These are phyloP conservation scores for Avicennia marina DNA, from an alignment of 257 asterid species.

Conservation along the genomic window DNA sequence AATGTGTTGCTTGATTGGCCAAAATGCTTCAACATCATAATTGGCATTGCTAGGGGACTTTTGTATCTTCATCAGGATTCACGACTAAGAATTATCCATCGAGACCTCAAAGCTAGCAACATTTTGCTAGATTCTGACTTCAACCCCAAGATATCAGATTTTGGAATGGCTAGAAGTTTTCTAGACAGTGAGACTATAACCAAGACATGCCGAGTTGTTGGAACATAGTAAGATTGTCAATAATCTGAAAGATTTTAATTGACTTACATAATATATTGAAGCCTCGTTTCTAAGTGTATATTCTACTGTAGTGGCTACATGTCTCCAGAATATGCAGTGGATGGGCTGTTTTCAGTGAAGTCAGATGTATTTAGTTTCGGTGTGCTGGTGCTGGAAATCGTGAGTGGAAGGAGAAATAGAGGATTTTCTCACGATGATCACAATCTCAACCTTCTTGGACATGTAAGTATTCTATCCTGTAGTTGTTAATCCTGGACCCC, in stretches of 20 bases:
- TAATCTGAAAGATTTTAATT: too few species aligned
- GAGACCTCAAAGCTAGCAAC: slow-evolving; percentile 33
- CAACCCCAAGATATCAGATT: slow-evolving; percentile 34
- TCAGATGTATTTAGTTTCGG: slow-evolving; percentile 37
- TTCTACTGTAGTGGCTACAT: slow-evolving; percentile 28
- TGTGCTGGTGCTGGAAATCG: slow-evolving; percentile 26
- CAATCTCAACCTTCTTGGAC: slow-evolving; percentile 30
- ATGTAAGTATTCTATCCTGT: slow-evolving; percentile 17
- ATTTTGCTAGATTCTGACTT: slow-evolving; percentile 23
- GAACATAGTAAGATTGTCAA: not conserved
- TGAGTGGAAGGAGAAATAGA: slow-evolving; percentile 28
- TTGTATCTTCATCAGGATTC: slow-evolving; percentile 39
- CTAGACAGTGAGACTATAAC: not conserved
- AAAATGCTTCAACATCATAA: slow-evolving; percentile 16
- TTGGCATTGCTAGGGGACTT: slow-evolving; percentile 29
- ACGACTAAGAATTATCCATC: slow-evolving; percentile 24
- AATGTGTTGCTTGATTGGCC: slow-evolving; percentile 17
- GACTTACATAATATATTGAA: not conserved
- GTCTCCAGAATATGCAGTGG: slow-evolving; percentile 35
- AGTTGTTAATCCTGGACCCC: not conserved
- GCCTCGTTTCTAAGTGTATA: too few species aligned
- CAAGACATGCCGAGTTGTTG: not conserved
- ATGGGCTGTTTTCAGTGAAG: slow-evolving; percentile 33
- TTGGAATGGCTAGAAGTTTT: slow-evolving; percentile 23
- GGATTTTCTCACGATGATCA: slow-evolving; percentile 21